Conservation (phyloP, 139 green algal species). For the Pleodorina starrii region DNA sequence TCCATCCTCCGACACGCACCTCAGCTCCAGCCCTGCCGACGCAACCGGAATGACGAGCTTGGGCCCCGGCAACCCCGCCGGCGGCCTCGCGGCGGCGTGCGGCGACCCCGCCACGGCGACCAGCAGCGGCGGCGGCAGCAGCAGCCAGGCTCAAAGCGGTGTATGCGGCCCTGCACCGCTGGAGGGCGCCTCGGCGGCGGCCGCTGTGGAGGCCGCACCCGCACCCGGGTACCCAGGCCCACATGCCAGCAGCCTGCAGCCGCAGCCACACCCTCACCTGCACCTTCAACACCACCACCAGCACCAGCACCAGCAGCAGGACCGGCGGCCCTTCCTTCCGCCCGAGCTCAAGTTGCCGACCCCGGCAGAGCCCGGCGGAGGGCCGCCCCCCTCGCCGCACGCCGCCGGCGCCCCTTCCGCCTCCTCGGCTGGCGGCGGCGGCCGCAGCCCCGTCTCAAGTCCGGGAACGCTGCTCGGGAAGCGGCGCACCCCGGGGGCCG, state of each 20-base stretch:
- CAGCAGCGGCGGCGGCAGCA: background rate
- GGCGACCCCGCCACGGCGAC: background rate
- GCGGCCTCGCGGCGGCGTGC: background rate
- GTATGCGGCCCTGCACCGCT: background rate
- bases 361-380: background rate
- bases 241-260: too few relatives aligned
- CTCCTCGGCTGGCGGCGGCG: too few relatives aligned
- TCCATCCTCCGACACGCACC: background rate
- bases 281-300: background rate
- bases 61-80: background rate
- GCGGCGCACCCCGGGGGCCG: background rate
- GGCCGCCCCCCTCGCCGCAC: background rate
- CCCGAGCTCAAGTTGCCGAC: background rate
- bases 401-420: background rate
- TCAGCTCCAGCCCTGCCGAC: background rate
- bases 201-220: too few relatives aligned
- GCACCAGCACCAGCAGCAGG: background rate
- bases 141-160: background rate
- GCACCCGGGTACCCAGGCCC: too few relatives aligned
- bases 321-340: background rate
- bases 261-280: background rate
- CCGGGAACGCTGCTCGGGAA: conserved; percentile 23
- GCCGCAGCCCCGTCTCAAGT: background rate
- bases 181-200: background rate
- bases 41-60: too few relatives aligned